Evolutionary conservation across 495 filamentous ascomycete species (phyloP), one percentile per base, ranked within the genome.

Genomic region (Xylaria nigripes): DNA sequence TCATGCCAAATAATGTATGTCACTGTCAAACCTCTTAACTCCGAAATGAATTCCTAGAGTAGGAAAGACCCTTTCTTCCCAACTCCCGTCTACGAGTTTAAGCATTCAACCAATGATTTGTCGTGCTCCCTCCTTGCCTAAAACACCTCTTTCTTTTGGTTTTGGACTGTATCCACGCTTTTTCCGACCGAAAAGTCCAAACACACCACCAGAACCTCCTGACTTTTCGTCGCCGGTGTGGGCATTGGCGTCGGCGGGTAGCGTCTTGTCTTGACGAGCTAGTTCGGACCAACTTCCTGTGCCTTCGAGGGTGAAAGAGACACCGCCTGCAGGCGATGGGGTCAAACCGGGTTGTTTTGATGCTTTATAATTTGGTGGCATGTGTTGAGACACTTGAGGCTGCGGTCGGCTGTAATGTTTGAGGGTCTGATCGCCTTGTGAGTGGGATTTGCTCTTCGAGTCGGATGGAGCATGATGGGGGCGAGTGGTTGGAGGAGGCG

Each of bases 111-210:
- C 73, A 45, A 89, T 78, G 34, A 89, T 75, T 25, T 89, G 84
- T 61, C 93, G 78, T 18, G 93, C 90, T 6, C 93, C 93, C 64
- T 98, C 93, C 64, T 96, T 96, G 50, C 93, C 94, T 56, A 98
- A 66, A 44, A 98, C 91, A 46, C 93, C 93, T 16, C 88, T 76
- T 66, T 98, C 93, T 67, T 89, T 89, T 41, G 91, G 91, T 70
- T 95, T 96, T 8, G 93, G 93, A 64, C 91, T 96, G 63, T 86
- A 81, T 45, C 90, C 89, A 38, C 93, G 78, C 75, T 87, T 95
- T 74, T 93, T 94, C 53, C 91, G 77, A 34, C 77, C 84, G 51
- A 96, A 75, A 67, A 98, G 93, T 2, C 90, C 87, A 44, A 98
- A 81, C 81, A 97, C 90, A 36, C 90, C 90, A 29, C 81, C 83